phyloP scores from a whole-genome alignment of 345 rosid genomes.

The Corchorus capsularis region DNA sequence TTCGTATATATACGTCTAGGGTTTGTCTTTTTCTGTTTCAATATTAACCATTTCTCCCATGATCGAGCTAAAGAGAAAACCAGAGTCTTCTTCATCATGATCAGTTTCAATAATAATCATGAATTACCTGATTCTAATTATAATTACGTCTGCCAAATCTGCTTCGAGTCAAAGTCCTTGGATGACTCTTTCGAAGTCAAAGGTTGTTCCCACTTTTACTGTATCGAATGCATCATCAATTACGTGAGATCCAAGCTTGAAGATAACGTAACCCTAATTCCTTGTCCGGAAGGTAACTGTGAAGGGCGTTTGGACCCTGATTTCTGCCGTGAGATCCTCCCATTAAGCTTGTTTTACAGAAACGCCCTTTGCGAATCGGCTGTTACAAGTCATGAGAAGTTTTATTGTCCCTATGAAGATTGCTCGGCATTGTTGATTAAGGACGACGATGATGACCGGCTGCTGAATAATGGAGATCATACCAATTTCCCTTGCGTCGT shows the following conservation, averaged over 20 bases:
- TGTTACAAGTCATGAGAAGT: conserved; percentile 23
- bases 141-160: conserved; percentile 40
- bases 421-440: conserved; percentile 49
- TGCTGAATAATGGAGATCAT: background rate
- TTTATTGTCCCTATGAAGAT: conserved; percentile 46
- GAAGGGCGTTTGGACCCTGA: conserved; percentile 41
- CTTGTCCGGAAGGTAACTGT: conserved; percentile 44
- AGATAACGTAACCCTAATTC: conserved; percentile 31
- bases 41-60: too few species aligned
- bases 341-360: conserved; percentile 27
- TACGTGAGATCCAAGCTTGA: conserved; percentile 42
- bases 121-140: too few species aligned
- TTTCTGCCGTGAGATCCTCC: conserved; percentile 33
- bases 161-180: conserved; percentile 26
- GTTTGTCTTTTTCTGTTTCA: too few species aligned
- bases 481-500: conserved; percentile 40
- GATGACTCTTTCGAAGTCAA: conserved; percentile 27
- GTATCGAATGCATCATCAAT: conserved; percentile 37
- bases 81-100: too few species aligned
- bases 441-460: conserved; percentile 19
- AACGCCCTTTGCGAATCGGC: conserved; percentile 25
- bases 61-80: too few species aligned
- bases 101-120: too few species aligned
- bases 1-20: too few species aligned
- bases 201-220: conserved; percentile 50